These are phyloP conservation scores for Pichia insulana DNA, from an alignment of 805 yeast genomes.

Conservation along the genomic window DNA sequence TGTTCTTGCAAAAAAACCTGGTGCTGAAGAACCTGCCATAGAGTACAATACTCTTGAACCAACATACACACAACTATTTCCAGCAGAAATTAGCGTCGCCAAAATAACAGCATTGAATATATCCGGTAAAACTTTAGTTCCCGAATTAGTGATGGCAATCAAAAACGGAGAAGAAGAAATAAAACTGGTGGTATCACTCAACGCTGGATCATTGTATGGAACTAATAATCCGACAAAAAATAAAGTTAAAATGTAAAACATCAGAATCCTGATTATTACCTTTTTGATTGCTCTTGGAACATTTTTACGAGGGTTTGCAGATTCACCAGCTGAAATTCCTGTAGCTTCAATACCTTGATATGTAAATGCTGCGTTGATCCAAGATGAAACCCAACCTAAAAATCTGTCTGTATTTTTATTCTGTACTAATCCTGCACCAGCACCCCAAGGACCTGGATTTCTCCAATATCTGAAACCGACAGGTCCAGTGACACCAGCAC, in stretches of 20 bases:
- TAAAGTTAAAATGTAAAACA: conserved; percentile 58
- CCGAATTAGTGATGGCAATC: conserved; percentile 60
- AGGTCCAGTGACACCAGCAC: conserved; percentile 61
- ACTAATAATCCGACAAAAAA: conserved; percentile 64
- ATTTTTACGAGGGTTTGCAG: conserved; percentile 57
- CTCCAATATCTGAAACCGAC: conserved; percentile 78
- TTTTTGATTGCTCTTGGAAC: conserved; percentile 67
- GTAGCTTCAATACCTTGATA: conserved; percentile 73
- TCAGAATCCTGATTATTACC: conserved; percentile 54
- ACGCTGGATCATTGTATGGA: conserved; percentile 55
- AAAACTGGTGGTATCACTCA: conserved; percentile 30
- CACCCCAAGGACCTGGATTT: conserved; percentile 64
- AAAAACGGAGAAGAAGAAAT: conserved; percentile 62
- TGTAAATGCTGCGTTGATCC: conserved; percentile 68
- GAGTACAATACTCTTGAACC: conserved; percentile 62
- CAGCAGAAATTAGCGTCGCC: conserved; percentile 65
- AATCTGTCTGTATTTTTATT: conserved; percentile 48
- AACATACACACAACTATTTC: conserved; percentile 64
- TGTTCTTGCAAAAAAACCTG: conserved; percentile 39
- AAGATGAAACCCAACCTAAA: conserved; percentile 61
- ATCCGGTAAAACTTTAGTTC: conserved; percentile 56
- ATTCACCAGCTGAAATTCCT: conserved; percentile 71
- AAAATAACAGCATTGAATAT: conserved; percentile 67
- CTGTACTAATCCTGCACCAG: conserved; percentile 44
- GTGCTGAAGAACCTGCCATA: conserved; percentile 54